These are phyloP conservation scores for Fusarium illudens DNA, from an alignment of 2,329 filamentous ascomycete species.

Conservation along the genomic window DNA sequence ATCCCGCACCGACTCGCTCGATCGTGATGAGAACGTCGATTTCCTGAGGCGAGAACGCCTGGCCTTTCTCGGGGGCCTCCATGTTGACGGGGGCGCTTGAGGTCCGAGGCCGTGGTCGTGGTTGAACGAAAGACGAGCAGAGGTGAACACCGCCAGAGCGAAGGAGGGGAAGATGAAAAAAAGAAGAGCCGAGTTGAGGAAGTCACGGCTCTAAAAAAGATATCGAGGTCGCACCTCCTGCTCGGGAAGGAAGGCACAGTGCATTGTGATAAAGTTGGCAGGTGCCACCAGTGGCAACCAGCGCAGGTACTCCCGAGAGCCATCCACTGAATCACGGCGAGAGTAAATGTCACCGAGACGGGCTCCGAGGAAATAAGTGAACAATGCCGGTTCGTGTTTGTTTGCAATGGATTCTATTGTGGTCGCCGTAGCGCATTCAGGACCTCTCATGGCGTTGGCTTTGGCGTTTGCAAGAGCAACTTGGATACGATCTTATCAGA, in stretches of 20 bases:
- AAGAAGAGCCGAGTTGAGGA: neutral
- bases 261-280: constrained; percentile 22
- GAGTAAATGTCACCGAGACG: neutral
- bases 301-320: constrained; percentile 6
- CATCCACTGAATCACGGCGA: constrained; percentile 14
- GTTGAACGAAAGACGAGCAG: neutral
- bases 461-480: neutral
- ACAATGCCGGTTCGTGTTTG: neutral
- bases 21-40: constrained; percentile 58
- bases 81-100: constrained; percentile 20
- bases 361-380: neutral
- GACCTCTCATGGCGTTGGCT: neutral
- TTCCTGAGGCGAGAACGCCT: constrained; percentile 47
- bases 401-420: neutral
- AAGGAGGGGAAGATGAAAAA: neutral
- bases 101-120: neutral
- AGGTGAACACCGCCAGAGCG: neutral
- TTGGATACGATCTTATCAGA: neutral
- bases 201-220: neutral
- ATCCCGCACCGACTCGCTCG: constrained; percentile 61
- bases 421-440: neutral
- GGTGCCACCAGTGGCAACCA: constrained; percentile 30
- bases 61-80: constrained; percentile 18
- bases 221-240: neutral
- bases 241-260: constrained; percentile 7